These are phyloP conservation scores for Talaromyces ruber DNA, from an alignment of 495 filamentous ascomycete genomes.

Conservation along the genomic window DNA sequence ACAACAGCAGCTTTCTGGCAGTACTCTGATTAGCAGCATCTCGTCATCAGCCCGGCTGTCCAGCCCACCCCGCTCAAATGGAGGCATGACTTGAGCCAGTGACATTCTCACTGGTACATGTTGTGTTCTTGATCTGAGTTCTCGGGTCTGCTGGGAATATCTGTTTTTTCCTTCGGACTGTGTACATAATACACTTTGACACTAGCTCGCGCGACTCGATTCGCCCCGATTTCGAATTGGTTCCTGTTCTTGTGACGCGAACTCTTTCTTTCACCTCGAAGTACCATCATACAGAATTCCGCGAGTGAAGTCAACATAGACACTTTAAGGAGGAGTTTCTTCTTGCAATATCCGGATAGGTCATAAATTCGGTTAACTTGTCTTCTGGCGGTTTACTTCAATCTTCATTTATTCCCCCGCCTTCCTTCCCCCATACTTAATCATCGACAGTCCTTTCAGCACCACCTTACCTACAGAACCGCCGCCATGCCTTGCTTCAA, in stretches of 20 bases:
- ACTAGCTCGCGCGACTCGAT: not conserved
- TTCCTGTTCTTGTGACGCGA: not conserved
- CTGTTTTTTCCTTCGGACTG: not conserved
- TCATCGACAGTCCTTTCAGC: not conserved
- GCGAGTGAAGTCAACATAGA: not conserved
- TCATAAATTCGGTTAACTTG: not conserved
- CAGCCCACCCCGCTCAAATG: conserved; percentile 4
- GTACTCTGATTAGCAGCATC: not conserved
- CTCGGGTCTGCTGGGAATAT: not conserved
- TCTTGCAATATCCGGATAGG: not conserved
- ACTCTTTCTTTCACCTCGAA: not conserved
- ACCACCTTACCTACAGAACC: not conserved
- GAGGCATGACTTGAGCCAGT: conserved; percentile 4
- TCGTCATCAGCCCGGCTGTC: conserved; percentile 1
- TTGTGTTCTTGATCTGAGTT: not conserved
- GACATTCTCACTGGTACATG: not conserved
- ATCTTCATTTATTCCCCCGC: not conserved
- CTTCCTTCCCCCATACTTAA: not conserved
- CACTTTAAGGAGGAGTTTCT: not conserved
- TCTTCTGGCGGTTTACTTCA: not conserved
- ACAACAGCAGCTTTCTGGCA: not conserved
- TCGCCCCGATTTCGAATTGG: not conserved
- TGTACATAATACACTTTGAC: not conserved
- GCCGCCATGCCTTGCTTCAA: conserved; percentile 89
- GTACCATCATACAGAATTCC: not conserved